phyloP scores from a whole-genome alignment of 441 rosid species.

The Adansonia grandidieri region DNA sequence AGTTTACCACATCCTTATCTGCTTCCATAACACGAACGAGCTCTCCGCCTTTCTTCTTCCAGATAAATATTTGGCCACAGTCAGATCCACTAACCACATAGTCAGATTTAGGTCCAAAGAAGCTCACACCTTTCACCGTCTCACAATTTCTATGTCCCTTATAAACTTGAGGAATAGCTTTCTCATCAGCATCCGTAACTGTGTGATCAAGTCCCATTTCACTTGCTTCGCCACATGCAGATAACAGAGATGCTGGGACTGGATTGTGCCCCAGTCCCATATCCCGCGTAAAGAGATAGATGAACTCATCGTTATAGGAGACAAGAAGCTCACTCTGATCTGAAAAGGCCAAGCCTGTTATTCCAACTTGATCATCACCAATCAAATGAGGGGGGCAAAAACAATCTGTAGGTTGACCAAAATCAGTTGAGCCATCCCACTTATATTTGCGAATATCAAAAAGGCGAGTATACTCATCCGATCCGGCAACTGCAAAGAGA shows the following conservation, averaged over 20 bases:
- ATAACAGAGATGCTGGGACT: constrained; percentile 40
- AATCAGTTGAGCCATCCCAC: constrained; percentile 57
- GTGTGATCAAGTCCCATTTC: constrained; percentile 32
- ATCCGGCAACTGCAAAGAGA: constrained; percentile 81
- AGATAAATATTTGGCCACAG: constrained; percentile 90
- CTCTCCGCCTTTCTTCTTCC: constrained; percentile 81
- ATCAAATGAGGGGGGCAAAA: constrained; percentile 77
- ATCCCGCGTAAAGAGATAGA: constrained; percentile 66
- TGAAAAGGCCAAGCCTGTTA: constrained; percentile 90
- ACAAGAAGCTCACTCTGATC: constrained; percentile 86
- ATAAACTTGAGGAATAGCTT: constrained; percentile 60
- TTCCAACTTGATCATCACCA: constrained; percentile 61
- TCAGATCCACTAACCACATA: constrained; percentile 95
- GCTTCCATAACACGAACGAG: constrained; percentile 80
- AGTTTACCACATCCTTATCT: constrained; percentile 77
- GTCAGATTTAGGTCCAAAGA: constrained; percentile 82
- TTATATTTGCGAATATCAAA: constrained; percentile 77
- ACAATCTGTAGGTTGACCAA: constrained; percentile 57
- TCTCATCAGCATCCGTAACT: constrained; percentile 35
- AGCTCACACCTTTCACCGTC: constrained; percentile 85
- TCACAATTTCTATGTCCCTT: constrained; percentile 75
- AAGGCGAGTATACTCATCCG: constrained; percentile 76
- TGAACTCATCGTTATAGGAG: constrained; percentile 71
- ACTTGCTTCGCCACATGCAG: constrained; percentile 39
- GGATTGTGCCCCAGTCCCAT: constrained; percentile 83